These are phyloP conservation scores for Cyanidiococcus yangmingshanensis DNA, from an alignment of 23 red algal species.

Conservation along the genomic window DNA sequence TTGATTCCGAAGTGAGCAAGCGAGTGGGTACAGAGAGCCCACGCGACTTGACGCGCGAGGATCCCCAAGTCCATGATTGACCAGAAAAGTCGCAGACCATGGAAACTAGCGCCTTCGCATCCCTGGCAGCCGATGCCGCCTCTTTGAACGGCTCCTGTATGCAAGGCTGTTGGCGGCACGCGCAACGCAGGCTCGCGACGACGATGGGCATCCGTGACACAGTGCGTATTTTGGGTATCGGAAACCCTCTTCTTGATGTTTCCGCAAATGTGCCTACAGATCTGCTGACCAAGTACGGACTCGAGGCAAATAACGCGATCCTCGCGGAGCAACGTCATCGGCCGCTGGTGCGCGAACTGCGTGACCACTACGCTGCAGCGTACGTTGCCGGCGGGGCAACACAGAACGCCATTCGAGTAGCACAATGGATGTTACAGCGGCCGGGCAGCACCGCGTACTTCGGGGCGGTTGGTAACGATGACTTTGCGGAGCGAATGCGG, in stretches of 20 bases:
- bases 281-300: conserved; percentile 74
- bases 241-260: conserved; percentile 92
- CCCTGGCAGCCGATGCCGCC: too few relatives aligned
- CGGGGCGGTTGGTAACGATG: conserved; percentile 82
- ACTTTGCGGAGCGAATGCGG: conserved; percentile 79
- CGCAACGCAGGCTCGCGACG: background rate
- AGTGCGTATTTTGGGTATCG: conserved; percentile 67
- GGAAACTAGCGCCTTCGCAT: too few relatives aligned
- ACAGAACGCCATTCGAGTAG: conserved; percentile 92
- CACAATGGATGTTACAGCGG: conserved; percentile 84
- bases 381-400: conserved; percentile 95
- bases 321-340: conserved; percentile 83
- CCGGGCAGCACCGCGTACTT: conserved; percentile 64
- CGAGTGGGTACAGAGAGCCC: too few relatives aligned
- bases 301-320: conserved; percentile 92
- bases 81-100: too few relatives aligned
- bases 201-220: background rate
- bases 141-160: too few relatives aligned
- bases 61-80: too few relatives aligned
- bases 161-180: background rate
- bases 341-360: conserved; percentile 70
- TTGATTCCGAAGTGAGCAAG: too few relatives aligned
- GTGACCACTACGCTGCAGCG: conserved; percentile 23
- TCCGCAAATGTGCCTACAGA: conserved; percentile 42
- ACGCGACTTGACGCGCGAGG: too few relatives aligned